A percentile compares a stretch with the other conserved stretches of the same genome.
These are phyloP conservation scores for Candida insectalens DNA, from an alignment of 805 yeast genomes.

Conservation along the genomic window DNA sequence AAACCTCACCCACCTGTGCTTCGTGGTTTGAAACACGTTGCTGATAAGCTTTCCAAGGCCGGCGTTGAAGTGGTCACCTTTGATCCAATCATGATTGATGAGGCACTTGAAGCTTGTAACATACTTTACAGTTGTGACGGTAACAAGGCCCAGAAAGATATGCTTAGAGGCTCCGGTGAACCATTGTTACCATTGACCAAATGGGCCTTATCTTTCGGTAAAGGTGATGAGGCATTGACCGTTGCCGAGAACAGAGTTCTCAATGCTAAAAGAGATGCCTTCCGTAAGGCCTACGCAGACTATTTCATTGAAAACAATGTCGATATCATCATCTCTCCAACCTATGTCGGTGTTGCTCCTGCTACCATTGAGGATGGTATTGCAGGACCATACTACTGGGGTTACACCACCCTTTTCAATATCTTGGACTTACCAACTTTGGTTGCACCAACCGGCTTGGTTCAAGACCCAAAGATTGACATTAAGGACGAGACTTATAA, in stretches of 20 bases:
- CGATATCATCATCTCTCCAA: slow-evolving; percentile 61
- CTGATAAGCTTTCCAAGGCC: slow-evolving; percentile 43
- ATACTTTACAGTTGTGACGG: slow-evolving; percentile 61
- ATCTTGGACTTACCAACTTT: slow-evolving; percentile 63
- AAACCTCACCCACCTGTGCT: slow-evolving; percentile 58
- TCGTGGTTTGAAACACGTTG: slow-evolving; percentile 46
- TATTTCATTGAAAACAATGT: slow-evolving; percentile 44
- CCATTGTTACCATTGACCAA: slow-evolving; percentile 56
- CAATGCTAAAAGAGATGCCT: slow-evolving; percentile 44
- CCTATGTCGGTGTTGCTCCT: slow-evolving; percentile 66
- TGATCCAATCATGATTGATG: slow-evolving; percentile 46
- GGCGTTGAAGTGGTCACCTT: slow-evolving; percentile 50
- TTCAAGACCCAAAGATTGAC: slow-evolving; percentile 43
- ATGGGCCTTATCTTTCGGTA: slow-evolving; percentile 50
- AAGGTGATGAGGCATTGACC: slow-evolving; percentile 38
- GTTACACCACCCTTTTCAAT: slow-evolving; percentile 70
- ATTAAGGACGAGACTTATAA: slow-evolving; percentile 30
- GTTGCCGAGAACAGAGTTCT: slow-evolving; percentile 46
- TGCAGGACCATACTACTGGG: slow-evolving; percentile 58
- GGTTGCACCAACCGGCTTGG: slow-evolving; percentile 51
- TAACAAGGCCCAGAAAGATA: slow-evolving; percentile 42
- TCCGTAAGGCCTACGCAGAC: slow-evolving; percentile 48
- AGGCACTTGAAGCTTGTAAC: slow-evolving; percentile 50
- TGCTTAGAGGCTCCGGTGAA: slow-evolving; percentile 56
- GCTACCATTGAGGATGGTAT: slow-evolving; percentile 37